Base-by-base conservation (phyloP, 2,329 filamentous ascomycete species). In the Diplodia intermedia region DNA sequence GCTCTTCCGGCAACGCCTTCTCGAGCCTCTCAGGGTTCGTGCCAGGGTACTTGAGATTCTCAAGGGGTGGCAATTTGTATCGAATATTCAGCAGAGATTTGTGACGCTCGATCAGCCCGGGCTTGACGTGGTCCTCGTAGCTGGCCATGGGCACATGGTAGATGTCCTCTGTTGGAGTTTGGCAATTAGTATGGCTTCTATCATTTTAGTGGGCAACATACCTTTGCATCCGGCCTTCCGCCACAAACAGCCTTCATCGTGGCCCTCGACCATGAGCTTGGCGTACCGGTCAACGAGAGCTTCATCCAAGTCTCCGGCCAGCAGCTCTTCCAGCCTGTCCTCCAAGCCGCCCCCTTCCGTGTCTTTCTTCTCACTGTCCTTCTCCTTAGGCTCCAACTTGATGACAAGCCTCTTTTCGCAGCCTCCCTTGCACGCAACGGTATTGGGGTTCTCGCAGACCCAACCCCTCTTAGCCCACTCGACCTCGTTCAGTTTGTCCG, bases 391-490 rank as follows among this genome's bases (percentile, higher is more conserved):
- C 47, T 75, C 70, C 40, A 97, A 82, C 79, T 91, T 93, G 65
- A 98, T 91, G 4, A 95, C 86, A 50, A 97, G 84, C 73, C 96
- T 91, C 73, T 91, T 90, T 75, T 90, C 90, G 75, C 95, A 99
- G 2, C 94, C 88, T 50, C 91, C 89, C 52, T 83, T 85, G 77
- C 95, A 99, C 20, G 89, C 88, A 18, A 98, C 92, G 4, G 91
- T 91, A 79, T 97, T 93, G 75, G 76, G 78, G 1, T 71, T 72
- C 55, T 91, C 88, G 74, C 94, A 97, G 4, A 90, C 85, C 94
- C 95, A 99, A 0, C 94, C 94, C 69, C 91, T 84, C 82, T 94
- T 97, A 0, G 94, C 94, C 95, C 95, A 99, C 77, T 93, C 91
- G 8, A 97, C 89, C 80, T 98, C 95, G 75, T 89, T 93, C 73